Evolutionary conservation across 768 basidiomycete genomes (phyloP).

Genomic region (Termitomyces eurrhizus): DNA sequence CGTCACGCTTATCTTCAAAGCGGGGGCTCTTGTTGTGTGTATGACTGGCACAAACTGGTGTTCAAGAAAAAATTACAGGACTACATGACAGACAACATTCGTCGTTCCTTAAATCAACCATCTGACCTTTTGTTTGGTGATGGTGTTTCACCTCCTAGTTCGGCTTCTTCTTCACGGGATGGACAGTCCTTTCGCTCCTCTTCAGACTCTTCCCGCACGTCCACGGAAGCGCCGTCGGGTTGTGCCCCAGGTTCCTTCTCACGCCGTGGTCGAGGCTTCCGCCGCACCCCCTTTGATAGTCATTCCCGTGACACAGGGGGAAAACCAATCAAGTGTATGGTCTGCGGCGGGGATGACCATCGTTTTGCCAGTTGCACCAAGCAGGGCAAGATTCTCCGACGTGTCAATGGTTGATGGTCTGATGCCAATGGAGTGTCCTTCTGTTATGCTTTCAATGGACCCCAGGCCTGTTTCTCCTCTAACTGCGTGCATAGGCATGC

Average conservation of each 20-base stretch:
- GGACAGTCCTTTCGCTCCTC: too few species aligned
- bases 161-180: too few species aligned
- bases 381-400: neutral
- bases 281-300: accelerated
- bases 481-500: neutral
- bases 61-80: too few species aligned
- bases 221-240: too few species aligned
- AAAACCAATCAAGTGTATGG: too few species aligned
- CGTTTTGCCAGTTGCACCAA: neutral
- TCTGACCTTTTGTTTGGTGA: too few species aligned
- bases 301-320: too few species aligned
- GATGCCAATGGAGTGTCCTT: neutral
- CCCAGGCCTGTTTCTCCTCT: neutral
- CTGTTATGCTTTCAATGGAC: neutral
- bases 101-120: too few species aligned
- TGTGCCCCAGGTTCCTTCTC: too few species aligned
- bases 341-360: neutral
- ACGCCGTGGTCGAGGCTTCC: too few species aligned
- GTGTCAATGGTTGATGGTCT: neutral
- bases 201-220: too few species aligned
- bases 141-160: accelerated
- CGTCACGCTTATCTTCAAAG: neutral
- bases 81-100: too few species aligned
- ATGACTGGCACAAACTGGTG: neutral
- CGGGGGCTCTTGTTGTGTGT: neutral